These are phyloP conservation scores for Tuber microsphaerosporum DNA, from an alignment of 495 filamentous ascomycete species.

Conservation along the genomic window DNA sequence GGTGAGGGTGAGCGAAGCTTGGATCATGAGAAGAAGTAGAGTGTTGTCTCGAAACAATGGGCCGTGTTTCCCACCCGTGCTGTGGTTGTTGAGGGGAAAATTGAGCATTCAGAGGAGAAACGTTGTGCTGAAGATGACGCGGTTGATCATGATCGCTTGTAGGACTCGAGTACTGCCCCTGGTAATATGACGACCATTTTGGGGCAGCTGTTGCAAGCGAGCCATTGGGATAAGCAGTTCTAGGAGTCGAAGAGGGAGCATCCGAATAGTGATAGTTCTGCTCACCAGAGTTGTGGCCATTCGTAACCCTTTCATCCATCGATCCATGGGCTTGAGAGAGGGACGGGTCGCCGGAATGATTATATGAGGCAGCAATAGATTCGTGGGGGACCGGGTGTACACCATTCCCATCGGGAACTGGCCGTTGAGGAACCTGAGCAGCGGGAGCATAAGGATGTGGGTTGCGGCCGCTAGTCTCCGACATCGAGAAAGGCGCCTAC, in stretches of 20 bases:
- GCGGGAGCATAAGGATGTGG: constrained; percentile 28
- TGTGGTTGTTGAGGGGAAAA: constrained; percentile 13
- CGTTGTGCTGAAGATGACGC: constrained; percentile 22
- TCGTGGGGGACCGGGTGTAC: constrained; percentile 16
- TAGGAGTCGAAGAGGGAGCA: constrained; percentile 27
- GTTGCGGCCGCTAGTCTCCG: constrained; percentile 35
- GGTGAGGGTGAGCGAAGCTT: constrained; percentile 32
- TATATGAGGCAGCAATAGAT: constrained; percentile 10
- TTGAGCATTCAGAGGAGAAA: constrained; percentile 19
- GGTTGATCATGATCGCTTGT: constrained; percentile 25
- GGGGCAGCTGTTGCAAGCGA: constrained; percentile 12
- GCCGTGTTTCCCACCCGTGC: constrained; percentile 23
- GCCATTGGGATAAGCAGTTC: constrained; percentile 27
- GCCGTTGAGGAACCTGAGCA: constrained; percentile 28
- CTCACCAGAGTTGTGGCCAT: constrained; percentile 24
- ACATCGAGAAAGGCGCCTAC: constrained; percentile 36
- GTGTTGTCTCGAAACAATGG: constrained; percentile 23
- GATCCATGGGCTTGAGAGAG: constrained; percentile 1
- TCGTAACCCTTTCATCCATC: constrained; percentile 25
- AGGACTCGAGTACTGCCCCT: constrained; percentile 19
- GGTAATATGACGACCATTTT: constrained; percentile 24
- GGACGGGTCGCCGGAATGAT: constrained; percentile 10
- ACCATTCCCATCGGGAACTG: constrained; percentile 28
- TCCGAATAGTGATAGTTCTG: constrained; percentile 34
- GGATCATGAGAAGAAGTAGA: constrained; percentile 23